Evolutionary conservation across 1,284 basidiomycete genomes (phyloP), one percentile per base, ranked within the genome.

Genomic region (Ganoderma lucidum): DNA sequence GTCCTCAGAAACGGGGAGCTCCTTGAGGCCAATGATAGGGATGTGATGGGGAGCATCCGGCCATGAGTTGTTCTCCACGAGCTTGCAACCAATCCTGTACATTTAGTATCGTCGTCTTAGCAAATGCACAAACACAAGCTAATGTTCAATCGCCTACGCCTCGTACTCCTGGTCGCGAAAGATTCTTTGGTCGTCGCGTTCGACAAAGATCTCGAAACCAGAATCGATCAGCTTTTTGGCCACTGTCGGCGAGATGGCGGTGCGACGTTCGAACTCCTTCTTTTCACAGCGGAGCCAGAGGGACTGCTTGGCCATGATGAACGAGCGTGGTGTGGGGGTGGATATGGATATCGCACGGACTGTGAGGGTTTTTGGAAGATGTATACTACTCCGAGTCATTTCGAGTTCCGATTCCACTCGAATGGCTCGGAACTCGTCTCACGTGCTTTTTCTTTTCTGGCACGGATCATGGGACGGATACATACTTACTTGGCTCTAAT

Each of bases 11-110:
- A 85, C 89, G 51, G 94, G 91, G 28, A 99, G 90, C 81, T 99
- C 98, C 86, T 99, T 99, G 80, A 99, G 87, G 9, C 98, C 98
- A 76, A 99, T 93, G 82, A 99, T 98, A 67, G 95, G 93, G 55
- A 92, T 85, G 51, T 90, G 82, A 37, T 80, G 81, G 1, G 97
- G 96, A 0, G 95, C 94, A 53, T 80, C 85, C 30, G 94, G 90
- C 97, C 97, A 99, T 14, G 93, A 87, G 81, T 97, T 96, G 83
- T 98, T 93, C 32, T 89, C 89, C 10, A 94, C 96, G 65, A 99
- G 87, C 80, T 87, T 93, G 84, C 96, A 98, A 10, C 97, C 97
- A 65, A 94, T 93, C 67, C 95, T 96, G 76, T 63, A 68, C 64
- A 14, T 58, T 35, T 30, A 30, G 15, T 19, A 19, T 28, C 28